These are phyloP conservation scores for Boletus albobrunnescens DNA, from an alignment of 1,284 basidiomycete genomes.

Conservation along the genomic window DNA sequence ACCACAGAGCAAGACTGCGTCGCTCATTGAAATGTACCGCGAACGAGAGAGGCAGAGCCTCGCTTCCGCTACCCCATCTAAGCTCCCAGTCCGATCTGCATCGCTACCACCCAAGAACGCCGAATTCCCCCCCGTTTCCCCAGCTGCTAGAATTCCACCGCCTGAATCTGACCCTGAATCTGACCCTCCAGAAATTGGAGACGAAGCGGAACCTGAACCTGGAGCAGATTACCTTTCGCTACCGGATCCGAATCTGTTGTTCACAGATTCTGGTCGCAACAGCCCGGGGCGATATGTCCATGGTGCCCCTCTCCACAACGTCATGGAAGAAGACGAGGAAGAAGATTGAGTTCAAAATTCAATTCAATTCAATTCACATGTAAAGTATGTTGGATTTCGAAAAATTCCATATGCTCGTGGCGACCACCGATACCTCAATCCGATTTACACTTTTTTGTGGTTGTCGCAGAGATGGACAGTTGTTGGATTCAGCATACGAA, in stretches of 20 bases:
- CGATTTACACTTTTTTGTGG: constrained; percentile 5
- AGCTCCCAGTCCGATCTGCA: constrained; percentile 34
- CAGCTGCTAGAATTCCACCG: constrained; percentile 11
- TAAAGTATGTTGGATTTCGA: constrained; percentile 22
- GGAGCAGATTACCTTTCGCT: constrained; percentile 27
- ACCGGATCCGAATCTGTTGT: constrained; percentile 30
- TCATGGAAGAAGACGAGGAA: constrained; percentile 77
- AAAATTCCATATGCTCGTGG: constrained; percentile 16
- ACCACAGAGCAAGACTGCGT: constrained; percentile 57
- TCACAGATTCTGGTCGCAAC: constrained; percentile 47
- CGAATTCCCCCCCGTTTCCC: constrained; percentile 2
- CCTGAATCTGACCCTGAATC: constrained; percentile 16
- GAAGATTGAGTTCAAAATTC: constrained; percentile 43
- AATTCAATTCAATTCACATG: too few relatives aligned
- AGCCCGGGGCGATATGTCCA: constrained; percentile 79
- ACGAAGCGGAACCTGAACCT: constrained; percentile 16
- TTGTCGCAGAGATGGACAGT: constrained; percentile 16
- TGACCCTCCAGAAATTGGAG: constrained; percentile 17
- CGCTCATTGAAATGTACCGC: constrained; percentile 78
- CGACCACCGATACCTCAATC: constrained; percentile 28
- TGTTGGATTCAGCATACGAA: constrained; percentile 3
- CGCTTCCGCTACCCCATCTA: constrained; percentile 28
- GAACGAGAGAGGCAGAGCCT: constrained; percentile 54
- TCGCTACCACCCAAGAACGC: constrained; percentile 12
- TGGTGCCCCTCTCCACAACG: constrained; percentile 83